Evolutionary conservation across 2,329 filamentous ascomycete species (phyloP), one percentile per base, ranked within the genome.

Genomic region (Aspergillus puulaauensis): DNA sequence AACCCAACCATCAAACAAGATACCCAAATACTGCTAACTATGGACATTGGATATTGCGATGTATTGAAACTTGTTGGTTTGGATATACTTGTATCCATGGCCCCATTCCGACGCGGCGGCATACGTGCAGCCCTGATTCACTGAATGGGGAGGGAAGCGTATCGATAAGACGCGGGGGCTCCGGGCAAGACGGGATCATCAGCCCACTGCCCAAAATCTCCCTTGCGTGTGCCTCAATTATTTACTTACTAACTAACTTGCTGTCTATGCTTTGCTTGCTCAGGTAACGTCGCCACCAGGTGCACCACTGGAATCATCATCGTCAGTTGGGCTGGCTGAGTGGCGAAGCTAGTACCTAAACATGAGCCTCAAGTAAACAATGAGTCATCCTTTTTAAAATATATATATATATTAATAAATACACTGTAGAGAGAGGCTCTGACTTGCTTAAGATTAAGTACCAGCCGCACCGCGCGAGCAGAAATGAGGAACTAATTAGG

Each of bases 151-250:
- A 21, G 21, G 21, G 35, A 23, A 48, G 31, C 55, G 56, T 61
- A 64, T 63, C 59, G 62, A 66, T 62, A 62, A 31, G 27, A 48
- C 17, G 27, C 19, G 27, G 8, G 46, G 64, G 54, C 52, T 23
- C 11, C 21, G 12, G 19, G 17, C 43, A 14, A 61, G 58, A 62
- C 61, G 57, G 27, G 27, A 31, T 31, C 27, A 31, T 31, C 27
- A 31, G 27, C 27, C 27, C 27, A 31, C 11, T 8, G 27, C 44
- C 31, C 43, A 50, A 61, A 44, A n/a, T 15, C 52, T 60, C 62
- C 64, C 64, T 66, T 66, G 61, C 64, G 62, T 57, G 59, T 60
- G 58, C 59, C 35, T 46, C 37, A 48, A 50, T 56, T 49, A 58
- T 61, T 21, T 4, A 21, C 21, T 21, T 21, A 21, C 21, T 21